Base-by-base conservation (phyloP, 345 rosid species). In the Gossypium mustelinum region DNA sequence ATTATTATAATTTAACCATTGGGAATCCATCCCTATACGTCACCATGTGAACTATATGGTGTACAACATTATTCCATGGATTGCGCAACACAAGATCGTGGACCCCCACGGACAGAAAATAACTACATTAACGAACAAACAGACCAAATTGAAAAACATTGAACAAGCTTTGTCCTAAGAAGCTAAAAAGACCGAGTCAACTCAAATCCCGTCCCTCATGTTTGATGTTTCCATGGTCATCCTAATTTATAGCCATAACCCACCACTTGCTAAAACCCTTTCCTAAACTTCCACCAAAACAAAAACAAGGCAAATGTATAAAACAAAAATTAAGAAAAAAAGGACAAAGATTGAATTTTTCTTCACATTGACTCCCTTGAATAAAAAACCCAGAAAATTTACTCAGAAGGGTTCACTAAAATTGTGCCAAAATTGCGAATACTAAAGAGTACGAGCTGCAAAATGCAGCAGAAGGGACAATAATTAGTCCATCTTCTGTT, bases 381-480 rank as follows among this genome's bases (percentile, higher is more conserved):
- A 67, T 45, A 68, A 8, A 9, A 56, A 24, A 9, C 22, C 59
- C 52, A 61, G 61, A 41, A 2, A 2, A 8, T 1, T 34, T 18
- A 9, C n/a, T 14, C 4, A 20, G 52, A 52, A 47, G 65, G 62
- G 44, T 50, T 47, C 8, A 60, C 57, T 48, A 29, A 76, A 64
- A 62, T 34, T 14, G 9, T 64, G 77, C 70, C 74, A 88, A 86
- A 64, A 85, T 86, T 76, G 87, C 74, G 86, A 82, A 76, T 62
- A 63, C 67, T 54, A 73, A 51, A 82, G 85, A 85, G 80, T 77
- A 81, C 75, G 88, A 81, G 50, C 48, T 81, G 57, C 80, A 79
- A 29, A 48, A 55, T 1, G 80, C 84, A 77, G 88, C 84, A 76
- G 88, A 75, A 84, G 78, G 34, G 77, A 80, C 80, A 45, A 68